Conservation (phyloP, 495 filamentous ascomycete species). For the Daldinia bambusicola region DNA sequence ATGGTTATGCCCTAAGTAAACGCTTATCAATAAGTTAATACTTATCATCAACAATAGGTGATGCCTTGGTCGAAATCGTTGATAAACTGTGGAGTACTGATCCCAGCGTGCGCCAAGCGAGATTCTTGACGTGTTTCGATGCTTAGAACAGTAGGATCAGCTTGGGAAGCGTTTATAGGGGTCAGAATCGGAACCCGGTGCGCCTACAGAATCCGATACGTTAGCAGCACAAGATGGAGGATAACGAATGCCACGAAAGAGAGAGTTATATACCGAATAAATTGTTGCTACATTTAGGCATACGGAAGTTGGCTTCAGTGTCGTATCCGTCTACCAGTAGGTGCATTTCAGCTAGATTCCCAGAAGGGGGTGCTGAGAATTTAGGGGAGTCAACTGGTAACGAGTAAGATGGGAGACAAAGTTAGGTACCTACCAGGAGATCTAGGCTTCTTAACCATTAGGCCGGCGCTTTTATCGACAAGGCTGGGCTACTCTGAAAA, state of each 20-base stretch:
- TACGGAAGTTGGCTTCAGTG: neutral
- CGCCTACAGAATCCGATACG: neutral
- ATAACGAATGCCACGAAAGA: neutral
- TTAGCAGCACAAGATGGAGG: neutral
- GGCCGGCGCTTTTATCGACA: neutral
- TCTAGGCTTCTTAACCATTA: neutral
- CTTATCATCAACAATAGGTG: neutral
- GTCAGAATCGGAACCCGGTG: neutral
- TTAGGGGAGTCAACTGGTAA: neutral
- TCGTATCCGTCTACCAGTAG: neutral
- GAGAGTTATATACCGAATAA: neutral
- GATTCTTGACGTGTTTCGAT: neutral
- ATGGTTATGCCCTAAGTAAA: neutral
- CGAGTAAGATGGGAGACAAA: constrained; percentile 16
- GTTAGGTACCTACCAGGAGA: neutral
- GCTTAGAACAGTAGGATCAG: neutral
- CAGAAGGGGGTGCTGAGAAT: neutral
- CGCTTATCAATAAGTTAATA: neutral
- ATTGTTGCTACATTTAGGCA: neutral
- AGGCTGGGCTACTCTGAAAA: constrained; percentile 24
- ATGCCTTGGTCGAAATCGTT: neutral
- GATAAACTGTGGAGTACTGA: neutral
- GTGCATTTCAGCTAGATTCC: neutral
- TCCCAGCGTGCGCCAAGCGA: too few species aligned
- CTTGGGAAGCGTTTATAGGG: neutral